These are phyloP conservation scores for Sindora glabra DNA, from an alignment of 306 rosid genomes.

Conservation along the genomic window DNA sequence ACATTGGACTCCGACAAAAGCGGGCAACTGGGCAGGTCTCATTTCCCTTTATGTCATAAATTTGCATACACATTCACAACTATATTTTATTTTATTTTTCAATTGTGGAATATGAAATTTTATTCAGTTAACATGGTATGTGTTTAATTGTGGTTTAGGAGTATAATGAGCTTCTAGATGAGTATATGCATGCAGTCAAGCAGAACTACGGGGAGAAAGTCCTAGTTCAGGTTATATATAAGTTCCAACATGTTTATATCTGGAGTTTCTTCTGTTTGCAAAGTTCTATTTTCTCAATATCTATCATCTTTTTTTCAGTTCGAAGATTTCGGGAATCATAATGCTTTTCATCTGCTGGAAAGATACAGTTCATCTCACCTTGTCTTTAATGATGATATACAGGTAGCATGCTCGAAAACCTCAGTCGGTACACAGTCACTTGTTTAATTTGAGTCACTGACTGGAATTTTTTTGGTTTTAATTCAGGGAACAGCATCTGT, in stretches of 20 bases:
- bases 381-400: slow-evolving; percentile 93
- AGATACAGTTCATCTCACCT: slow-evolving; percentile 80
- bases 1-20: slow-evolving; percentile 78
- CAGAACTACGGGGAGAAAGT: slow-evolving; percentile 94
- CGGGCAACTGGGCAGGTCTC: slow-evolving; percentile 88
- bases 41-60: neutral
- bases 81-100: neutral
- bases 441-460: slow-evolving; percentile 17
- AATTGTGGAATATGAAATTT: neutral
- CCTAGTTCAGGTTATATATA: slow-evolving; percentile 62
- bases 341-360: slow-evolving; percentile 79
- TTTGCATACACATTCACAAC: neutral
- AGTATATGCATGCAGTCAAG: slow-evolving; percentile 89
- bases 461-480: slow-evolving; percentile 14
- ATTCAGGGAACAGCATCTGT: slow-evolving; percentile 96
- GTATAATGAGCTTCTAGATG: slow-evolving; percentile 86
- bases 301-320: slow-evolving; percentile 45
- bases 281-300: slow-evolving; percentile 6
- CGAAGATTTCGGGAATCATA: slow-evolving; percentile 94
- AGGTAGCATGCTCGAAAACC: slow-evolving; percentile 33
- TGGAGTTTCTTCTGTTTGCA: neutral
- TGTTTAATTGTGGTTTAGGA: slow-evolving; percentile 45
- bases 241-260: slow-evolving; percentile 12
- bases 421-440: neutral
- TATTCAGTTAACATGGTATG: slow-evolving; percentile 4